A percentile compares a stretch with the other conserved stretches of the same genome.
Evolutionary conservation across 139 green algal genomes (phyloP).

Genomic region (Astrephomene gubernaculifera): DNA sequence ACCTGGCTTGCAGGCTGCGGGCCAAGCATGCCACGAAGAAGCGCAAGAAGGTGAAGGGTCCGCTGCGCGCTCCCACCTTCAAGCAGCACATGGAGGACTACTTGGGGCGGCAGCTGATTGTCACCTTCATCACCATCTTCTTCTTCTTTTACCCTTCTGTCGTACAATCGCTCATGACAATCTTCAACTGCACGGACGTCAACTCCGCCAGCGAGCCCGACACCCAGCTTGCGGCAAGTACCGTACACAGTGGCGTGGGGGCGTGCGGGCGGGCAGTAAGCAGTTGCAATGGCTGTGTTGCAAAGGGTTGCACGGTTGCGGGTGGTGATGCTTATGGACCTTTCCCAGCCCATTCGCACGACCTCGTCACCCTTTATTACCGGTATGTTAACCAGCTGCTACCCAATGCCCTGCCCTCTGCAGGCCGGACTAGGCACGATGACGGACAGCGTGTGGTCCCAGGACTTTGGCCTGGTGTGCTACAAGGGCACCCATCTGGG

Average conservation of each 20-base stretch:
- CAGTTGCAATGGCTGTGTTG: too few relatives aligned
- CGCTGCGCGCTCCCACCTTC: neutral
- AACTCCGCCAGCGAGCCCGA: neutral
- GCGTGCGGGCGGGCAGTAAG: too few relatives aligned
- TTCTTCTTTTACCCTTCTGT: slow-evolving; percentile 40
- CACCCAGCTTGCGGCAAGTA: slow-evolving; percentile 7
- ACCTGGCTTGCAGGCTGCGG: neutral
- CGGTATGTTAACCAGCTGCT: too few relatives aligned
- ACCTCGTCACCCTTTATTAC: too few relatives aligned
- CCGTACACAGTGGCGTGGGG: neutral
- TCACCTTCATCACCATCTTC: slow-evolving; percentile 27
- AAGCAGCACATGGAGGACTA: neutral
- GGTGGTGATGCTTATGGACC: too few relatives aligned
- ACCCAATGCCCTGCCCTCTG: neutral
- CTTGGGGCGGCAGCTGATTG: slow-evolving; percentile 4
- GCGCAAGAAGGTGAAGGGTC: neutral
- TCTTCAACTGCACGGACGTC: slow-evolving; percentile 34
- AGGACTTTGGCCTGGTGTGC: slow-evolving; percentile 26
- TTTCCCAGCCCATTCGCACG: too few relatives aligned
- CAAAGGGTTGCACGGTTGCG: too few relatives aligned
- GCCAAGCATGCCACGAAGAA: slow-evolving; percentile 9
- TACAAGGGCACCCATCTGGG: slow-evolving; percentile 34
- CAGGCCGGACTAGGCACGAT: neutral
- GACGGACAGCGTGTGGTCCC: slow-evolving; percentile 3
- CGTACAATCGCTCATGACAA: slow-evolving; percentile 32